Conservation (phyloP, 2,329 filamentous ascomycete species). For the Beauveria pseudobassiana region DNA sequence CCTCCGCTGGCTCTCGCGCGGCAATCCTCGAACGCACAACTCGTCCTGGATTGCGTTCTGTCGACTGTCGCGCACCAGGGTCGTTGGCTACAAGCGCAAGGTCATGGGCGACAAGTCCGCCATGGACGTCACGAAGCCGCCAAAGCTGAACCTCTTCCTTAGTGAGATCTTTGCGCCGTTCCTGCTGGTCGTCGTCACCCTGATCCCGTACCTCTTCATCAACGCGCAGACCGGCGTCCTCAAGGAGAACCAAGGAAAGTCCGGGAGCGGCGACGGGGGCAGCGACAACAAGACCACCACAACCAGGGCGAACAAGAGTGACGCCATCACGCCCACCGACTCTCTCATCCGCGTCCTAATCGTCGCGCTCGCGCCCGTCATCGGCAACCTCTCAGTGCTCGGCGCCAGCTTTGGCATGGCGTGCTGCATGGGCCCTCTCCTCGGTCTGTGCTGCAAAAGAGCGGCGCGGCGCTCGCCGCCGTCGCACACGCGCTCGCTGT, state of each 20-base stretch:
- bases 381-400: constrained; percentile 77
- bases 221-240: constrained; percentile 85
- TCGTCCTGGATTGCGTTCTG: constrained; percentile 98
- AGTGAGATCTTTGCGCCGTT: constrained; percentile 83
- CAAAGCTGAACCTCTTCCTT: constrained; percentile 68
- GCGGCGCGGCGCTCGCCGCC: constrained; percentile 85
- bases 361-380: constrained; percentile 78
- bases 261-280: no score
- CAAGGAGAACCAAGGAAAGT: no score
- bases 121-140: constrained; percentile 64
- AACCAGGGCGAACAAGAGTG: constrained; percentile 26
- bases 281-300: no score
- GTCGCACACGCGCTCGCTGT: constrained; percentile 89
- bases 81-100: constrained; percentile 98
- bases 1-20: constrained; percentile 91
- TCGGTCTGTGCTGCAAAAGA: constrained; percentile 99
- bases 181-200: constrained; percentile 69
- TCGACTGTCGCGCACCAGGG: constrained; percentile 85
- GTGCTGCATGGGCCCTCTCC: constrained; percentile 90
- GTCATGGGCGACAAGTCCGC: constrained; percentile 74
- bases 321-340: constrained; percentile 42
- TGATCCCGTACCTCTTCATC: constrained; percentile 91
- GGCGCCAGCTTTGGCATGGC: constrained; percentile 82
- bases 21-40: constrained; percentile 89
- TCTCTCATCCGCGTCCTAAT: constrained; percentile 73